These are phyloP conservation scores for Calonectria henricotiae DNA, from an alignment of 2,329 filamentous ascomycete species.

Conservation along the genomic window DNA sequence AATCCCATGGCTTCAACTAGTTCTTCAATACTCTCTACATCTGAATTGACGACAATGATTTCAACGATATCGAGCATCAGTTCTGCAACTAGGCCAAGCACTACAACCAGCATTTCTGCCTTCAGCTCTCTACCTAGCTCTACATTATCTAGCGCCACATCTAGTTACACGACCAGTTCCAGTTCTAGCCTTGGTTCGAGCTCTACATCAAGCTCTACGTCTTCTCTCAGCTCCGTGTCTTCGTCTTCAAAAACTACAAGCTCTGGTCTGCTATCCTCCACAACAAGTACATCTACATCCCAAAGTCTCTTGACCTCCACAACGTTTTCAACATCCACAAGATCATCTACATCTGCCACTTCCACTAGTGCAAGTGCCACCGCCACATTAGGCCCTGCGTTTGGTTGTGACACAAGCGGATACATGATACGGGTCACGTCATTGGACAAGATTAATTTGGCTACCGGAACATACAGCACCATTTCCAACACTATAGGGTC, in stretches of 20 bases:
- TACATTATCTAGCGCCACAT: not conserved
- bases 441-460: not conserved
- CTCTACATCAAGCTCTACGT: not conserved
- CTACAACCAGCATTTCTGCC: no score
- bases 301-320: not conserved
- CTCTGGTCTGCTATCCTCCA: not conserved
- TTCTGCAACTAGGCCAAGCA: no score
- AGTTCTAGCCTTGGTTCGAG: not conserved
- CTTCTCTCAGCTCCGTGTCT: not conserved
- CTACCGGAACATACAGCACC: not conserved
- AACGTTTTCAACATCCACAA: not conserved
- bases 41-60: not conserved
- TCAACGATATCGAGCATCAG: not conserved
- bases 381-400: not conserved
- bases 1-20: not conserved
- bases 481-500: slow-evolving; percentile 8
- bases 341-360: not conserved
- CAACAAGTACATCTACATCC: not conserved
- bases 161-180: not conserved
- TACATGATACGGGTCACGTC: not conserved
- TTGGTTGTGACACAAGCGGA: not conserved
- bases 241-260: not conserved
- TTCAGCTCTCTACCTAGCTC: not conserved
- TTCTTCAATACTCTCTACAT: not conserved
- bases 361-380: not conserved